Conservation (phyloP, 768 basidiomycete species). For the Lactarius vividus region DNA sequence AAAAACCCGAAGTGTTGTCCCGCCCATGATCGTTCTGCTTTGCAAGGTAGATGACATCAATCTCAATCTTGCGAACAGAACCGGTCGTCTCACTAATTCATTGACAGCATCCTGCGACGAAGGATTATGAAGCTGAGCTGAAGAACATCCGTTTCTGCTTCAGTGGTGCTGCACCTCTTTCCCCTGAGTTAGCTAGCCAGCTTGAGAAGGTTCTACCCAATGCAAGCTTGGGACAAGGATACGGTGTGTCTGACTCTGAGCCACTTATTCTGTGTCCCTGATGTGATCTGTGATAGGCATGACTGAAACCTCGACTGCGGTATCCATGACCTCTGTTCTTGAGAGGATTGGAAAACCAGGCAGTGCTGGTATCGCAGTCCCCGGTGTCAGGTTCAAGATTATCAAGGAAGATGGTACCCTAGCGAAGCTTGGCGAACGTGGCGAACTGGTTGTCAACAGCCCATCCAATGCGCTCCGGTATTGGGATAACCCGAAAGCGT, state of each 20-base stretch:
- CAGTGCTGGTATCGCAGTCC: conserved; percentile 46
- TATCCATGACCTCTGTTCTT: conserved; percentile 48
- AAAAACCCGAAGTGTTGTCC: conserved; percentile 28
- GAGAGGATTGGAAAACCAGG: conserved; percentile 51
- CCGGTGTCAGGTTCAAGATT: conserved; percentile 52
- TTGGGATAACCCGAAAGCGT: conserved; percentile 58
- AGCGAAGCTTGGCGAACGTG: conserved; percentile 53
- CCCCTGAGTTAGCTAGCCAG: conserved; percentile 38
- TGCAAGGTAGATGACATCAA: conserved; percentile 31
- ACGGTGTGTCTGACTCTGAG: conserved; percentile 38
- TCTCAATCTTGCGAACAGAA: background rate
- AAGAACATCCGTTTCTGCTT: conserved; percentile 31
- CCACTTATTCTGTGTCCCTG: background rate
- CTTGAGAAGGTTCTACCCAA: conserved; percentile 53
- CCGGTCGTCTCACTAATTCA: background rate
- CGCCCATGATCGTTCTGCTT: conserved; percentile 34
- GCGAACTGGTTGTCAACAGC: conserved; percentile 52
- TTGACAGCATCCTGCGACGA: conserved; percentile 33
- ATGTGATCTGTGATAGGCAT: conserved; percentile 44
- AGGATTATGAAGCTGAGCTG: conserved; percentile 32
- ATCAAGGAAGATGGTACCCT: conserved; percentile 53
- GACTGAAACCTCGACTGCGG: conserved; percentile 62
- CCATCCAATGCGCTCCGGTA: conserved; percentile 44
- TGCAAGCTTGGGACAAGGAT: conserved; percentile 59
- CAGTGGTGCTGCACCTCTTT: conserved; percentile 38